Base-by-base conservation (phyloP, 345 rosid genomes). In the Punica granatum region DNA sequence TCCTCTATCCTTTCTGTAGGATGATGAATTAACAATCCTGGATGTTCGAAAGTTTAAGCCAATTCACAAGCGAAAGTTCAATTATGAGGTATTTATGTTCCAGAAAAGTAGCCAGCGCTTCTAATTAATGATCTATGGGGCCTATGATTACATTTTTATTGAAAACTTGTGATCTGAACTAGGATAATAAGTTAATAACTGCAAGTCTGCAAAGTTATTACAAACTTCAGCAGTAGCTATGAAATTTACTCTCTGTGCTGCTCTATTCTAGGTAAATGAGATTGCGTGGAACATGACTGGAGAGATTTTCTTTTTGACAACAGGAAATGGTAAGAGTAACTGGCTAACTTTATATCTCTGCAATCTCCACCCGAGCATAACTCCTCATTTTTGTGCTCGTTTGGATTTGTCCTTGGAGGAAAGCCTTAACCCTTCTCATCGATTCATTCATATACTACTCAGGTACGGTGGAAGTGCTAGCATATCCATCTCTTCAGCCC, bases 211-310 rank as follows among this genome's bases (percentile, higher is more conserved):
- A 54, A 30, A 10, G 33, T 1, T 51, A 13, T n/a, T 56, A 56
- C 61, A 12, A 30, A 56, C 34, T 56, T 49, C 25, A 49, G 25
- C 19, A 2, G 4, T 10, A 26, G 34, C 61, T 11, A 10, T 2
- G 1, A 10, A 30, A 26, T 56, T 56, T 26, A 10, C 34, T 30
- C 34, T 26, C 19, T 56, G 26, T 30, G 0, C 19, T 10, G 16
- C 18, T 12, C 61, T 2, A 1, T 56, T 53, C 11, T 56, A 94
- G 98, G 99, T 94, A 31, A 94, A 94, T 79, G 99, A 94, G 80
- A 94, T 94, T 77, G 95, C 98, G 65, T 94, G 99, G 99, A 83
- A 94, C 81, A 90, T 82, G 84, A 82, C 96, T 11, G 96, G 99
- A 74, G 97, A 92, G 76, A 82, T 84, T 80, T 92, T 92, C 87